These are phyloP conservation scores for Aquilaria malaccensis DNA, from an alignment of 345 rosid genomes.

Conservation along the genomic window DNA sequence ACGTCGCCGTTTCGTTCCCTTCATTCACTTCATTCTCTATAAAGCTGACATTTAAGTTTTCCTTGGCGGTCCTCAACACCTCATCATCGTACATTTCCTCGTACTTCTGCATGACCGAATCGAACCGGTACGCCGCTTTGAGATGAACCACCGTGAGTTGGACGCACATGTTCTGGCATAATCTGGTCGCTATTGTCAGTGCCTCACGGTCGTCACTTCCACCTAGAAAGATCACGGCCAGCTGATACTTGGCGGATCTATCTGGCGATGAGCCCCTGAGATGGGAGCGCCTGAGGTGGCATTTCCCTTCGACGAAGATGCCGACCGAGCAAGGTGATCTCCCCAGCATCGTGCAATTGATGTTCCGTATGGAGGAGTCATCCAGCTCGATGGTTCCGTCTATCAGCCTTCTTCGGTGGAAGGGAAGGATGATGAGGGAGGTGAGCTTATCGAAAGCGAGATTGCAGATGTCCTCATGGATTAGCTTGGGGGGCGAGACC, in stretches of 20 bases:
- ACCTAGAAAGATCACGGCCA: constrained; percentile 24
- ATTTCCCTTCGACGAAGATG: constrained; percentile 12
- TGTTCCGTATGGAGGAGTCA: not conserved
- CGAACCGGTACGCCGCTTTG: not conserved
- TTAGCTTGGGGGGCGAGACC: constrained; percentile 12
- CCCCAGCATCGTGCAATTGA: constrained; percentile 15
- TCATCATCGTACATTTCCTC: constrained; percentile 15
- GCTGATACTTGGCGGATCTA: not conserved
- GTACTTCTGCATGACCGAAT: not conserved
- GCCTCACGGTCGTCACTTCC: constrained; percentile 35
- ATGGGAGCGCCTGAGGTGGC: constrained; percentile 7
- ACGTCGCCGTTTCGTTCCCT: constrained; percentile 9
- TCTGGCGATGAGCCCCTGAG: not conserved
- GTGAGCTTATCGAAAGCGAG: constrained; percentile 20
- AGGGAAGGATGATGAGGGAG: constrained; percentile 24
- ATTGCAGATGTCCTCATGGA: constrained; percentile 30
- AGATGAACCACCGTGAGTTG: constrained; percentile 13
- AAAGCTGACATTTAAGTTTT: not conserved
- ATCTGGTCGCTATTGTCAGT: constrained; percentile 15
- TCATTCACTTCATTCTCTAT: constrained; percentile 5
- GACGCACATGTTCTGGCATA: constrained; percentile 1
- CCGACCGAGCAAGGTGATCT: constrained; percentile 34
- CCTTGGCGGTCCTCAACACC: constrained; percentile 9
- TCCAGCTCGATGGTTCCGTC: constrained; percentile 20
- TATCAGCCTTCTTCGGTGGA: constrained; percentile 24